Base-by-base conservation (phyloP, 805 yeast genomes). In the Wickerhamomyces rabaulensis region DNA sequence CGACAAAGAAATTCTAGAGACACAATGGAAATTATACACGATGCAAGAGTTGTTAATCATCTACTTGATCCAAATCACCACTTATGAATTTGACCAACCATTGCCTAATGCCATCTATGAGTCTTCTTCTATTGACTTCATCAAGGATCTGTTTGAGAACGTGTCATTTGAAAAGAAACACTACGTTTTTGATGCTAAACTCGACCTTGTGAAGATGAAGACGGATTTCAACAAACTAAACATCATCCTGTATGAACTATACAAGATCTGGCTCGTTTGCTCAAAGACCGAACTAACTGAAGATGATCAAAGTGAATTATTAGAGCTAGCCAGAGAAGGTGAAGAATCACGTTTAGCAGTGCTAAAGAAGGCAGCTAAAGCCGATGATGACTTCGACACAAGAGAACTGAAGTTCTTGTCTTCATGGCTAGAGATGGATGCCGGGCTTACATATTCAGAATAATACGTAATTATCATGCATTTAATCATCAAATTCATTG, bases 61-160 rank as follows among this genome's bases (percentile, higher is more conserved):
- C 26, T 40, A 44, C 7, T 31, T 60, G 25, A 53, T 51, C 2
- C 56, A 54, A 19, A 29, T 58, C 7, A 52, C 56, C 9, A 54
- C 56, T 3, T 53, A 46, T 23, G 22, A 35, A 9, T 43, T 54
- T 19, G 35, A 40, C 4, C 19, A 33, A 3, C 36, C 20, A 8
- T 20, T 16, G 10, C 20, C 20, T 54, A 57, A 56, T 27, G 31
- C 31, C 13, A 35, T 47, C 2, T 25, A 35, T 8, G 43, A 50
- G 9, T 9, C 37, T 1, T 41, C 46, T 12, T 44, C 42, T 1
- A 10, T 43, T 0, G 33, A 35, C 1, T 47, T 47, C 27, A 36
- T 57, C 3, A 22, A 21, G 10, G 39, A 40, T 9, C 36, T 57
- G 5, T 53, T 57, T 5, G 37, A 51, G 20, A 54, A 54, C 12